A percentile compares a stretch with the other conserved stretches of the same genome.
phyloP scores from a whole-genome alignment of 2,329 filamentous ascomycete species.

The Endoconidiophora polonica region DNA sequence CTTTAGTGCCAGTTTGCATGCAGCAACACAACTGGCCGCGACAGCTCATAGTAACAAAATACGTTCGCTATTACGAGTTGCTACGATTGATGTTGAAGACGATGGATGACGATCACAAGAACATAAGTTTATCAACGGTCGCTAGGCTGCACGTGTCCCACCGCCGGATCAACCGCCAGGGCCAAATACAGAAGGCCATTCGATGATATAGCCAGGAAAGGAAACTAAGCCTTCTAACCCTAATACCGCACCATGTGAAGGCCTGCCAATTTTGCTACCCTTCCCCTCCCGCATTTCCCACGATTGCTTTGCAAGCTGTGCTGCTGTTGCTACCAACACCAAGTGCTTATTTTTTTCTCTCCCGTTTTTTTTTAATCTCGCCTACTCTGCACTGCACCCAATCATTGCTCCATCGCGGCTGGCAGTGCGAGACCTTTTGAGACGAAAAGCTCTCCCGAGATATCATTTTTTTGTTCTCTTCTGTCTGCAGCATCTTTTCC shows the following conservation, averaged over 20 bases:
- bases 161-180: no score
- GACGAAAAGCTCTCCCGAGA: background rate
- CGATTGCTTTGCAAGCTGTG: background rate
- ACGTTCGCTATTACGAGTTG: no score
- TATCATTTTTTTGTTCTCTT: slow-evolving; percentile 1
- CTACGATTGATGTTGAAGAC: no score
- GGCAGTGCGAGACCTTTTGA: background rate
- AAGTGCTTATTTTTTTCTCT: background rate
- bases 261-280: slow-evolving; percentile 1
- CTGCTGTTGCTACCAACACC: background rate
- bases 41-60: no score
- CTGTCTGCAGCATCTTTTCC: no score
- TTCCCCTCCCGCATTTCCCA: background rate
- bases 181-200: no score
- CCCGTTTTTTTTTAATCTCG: background rate
- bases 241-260: background rate
- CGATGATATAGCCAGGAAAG: no score
- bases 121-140: no score
- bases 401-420: slow-evolving; percentile 2
- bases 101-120: no score
- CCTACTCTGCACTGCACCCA: slow-evolving; percentile 4
- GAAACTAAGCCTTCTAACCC: background rate
- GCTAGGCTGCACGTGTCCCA: no score
- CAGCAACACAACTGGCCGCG: no score
- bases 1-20: no score